Evolutionary conservation across 768 basidiomycete species (phyloP), one percentile per base, ranked within the genome.

Genomic region (Leccinum truebloodii): DNA sequence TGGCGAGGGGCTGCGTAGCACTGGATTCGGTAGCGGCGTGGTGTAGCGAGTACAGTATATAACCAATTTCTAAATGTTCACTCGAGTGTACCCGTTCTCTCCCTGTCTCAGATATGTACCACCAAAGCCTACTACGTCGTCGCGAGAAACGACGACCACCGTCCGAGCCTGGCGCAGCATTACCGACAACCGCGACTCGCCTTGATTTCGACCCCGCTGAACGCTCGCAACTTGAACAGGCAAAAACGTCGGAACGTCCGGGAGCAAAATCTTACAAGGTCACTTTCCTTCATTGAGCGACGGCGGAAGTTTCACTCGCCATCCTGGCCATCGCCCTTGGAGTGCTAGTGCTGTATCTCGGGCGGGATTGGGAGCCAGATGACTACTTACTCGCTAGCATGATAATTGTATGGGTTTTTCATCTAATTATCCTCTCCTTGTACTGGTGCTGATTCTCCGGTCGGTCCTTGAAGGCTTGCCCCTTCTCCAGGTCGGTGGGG

Each of bases 201-300:
- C 78, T 90, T n/a, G 89, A 91, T 73, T 88, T 90, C 65, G 80
- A 85, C 18, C 86, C 87, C 0, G 26, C 26, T 26, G 26, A 26
- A 26, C 26, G 26, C 26, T 26, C 5, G 26, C 26, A 26, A 52
- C 26, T 26, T 26, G 26, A 26, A 26, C 75, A 77, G 16, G 73
- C 78, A 52, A 71, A 75, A 50, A 72, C 75, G 58, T 70, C 72
- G 35, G 79, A 83, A 60, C 79, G 86, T 55, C 92, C 90, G 0
- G 91, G 92, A 14, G 92, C 92, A 54, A 80, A 78, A 71, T 92
- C 90, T 3, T 87, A 89, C 14, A 90, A 88, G 66, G 87, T 85
- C 87, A 13, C 80, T 94, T 56, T 90, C 89, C 16, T 86, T 87
- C 54, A 89, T 88, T 62, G 96, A 97, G 75, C 80, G 83, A 65